phyloP scores from a whole-genome alignment of 768 basidiomycete genomes.

The Boletus barrowsii region DNA sequence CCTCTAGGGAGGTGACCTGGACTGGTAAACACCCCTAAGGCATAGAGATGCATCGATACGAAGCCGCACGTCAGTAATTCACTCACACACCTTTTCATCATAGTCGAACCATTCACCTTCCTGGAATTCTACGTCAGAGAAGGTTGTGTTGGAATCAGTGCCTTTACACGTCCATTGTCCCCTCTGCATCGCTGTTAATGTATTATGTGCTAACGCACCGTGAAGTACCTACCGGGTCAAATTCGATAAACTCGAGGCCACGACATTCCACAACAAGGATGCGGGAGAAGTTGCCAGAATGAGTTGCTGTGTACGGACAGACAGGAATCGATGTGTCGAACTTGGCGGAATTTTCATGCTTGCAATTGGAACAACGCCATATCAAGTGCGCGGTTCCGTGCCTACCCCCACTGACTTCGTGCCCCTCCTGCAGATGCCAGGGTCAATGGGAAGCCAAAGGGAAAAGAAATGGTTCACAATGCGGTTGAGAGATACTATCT shows the following conservation, averaged over 20 bases:
- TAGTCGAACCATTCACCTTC: constrained; percentile 78
- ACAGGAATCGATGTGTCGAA: constrained; percentile 55
- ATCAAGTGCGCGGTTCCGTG: constrained; percentile 73
- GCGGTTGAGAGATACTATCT: constrained; percentile 69
- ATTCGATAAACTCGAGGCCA: constrained; percentile 77
- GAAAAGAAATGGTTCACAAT: constrained; percentile 37
- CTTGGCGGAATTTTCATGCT: constrained; percentile 78
- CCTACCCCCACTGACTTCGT: constrained; percentile 63
- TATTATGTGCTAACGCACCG: not conserved
- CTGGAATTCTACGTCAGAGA: constrained; percentile 56
- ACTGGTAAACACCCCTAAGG: constrained; percentile 61
- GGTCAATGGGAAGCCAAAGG: not conserved
- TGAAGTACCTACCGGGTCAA: constrained; percentile 61
- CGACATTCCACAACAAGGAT: constrained; percentile 79
- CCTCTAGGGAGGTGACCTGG: constrained; percentile 63
- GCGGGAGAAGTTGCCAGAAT: constrained; percentile 56
- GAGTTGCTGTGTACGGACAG: constrained; percentile 58
- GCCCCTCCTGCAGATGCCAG: constrained; percentile 51
- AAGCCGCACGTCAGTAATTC: not conserved
- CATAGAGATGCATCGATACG: not conserved
- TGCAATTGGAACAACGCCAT: constrained; percentile 76
- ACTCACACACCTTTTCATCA: constrained; percentile 71
- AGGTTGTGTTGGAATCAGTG: constrained; percentile 48
- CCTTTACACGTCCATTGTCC: constrained; percentile 80
- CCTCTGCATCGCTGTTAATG: constrained; percentile 36